These are phyloP conservation scores for Casuarina equisetifolia DNA, from an alignment of 306 rosid species.

Conservation along the genomic window DNA sequence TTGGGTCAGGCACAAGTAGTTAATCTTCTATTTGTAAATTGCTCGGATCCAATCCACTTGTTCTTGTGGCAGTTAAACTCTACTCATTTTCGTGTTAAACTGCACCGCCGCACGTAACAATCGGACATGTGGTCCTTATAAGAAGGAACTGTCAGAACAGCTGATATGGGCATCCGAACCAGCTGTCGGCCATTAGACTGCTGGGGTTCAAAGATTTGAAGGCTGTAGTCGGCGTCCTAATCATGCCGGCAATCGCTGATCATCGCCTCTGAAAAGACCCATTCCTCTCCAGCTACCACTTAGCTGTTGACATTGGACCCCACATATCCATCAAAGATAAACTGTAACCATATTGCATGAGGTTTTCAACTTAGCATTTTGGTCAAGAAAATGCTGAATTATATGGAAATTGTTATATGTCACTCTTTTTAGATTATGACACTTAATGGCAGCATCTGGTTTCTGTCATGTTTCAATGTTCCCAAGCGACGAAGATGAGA, in stretches of 20 bases:
- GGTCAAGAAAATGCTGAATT: not conserved
- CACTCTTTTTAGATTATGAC: not conserved
- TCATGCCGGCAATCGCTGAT: not conserved
- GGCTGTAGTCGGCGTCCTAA: constrained; percentile 1
- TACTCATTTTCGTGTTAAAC: too few relatives aligned
- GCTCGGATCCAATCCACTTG: too few relatives aligned
- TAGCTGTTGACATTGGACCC: constrained; percentile 30
- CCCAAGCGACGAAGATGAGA: too few relatives aligned
- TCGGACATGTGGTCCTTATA: too few relatives aligned
- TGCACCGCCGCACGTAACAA: too few relatives aligned
- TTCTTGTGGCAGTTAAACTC: too few relatives aligned
- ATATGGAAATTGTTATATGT: not conserved
- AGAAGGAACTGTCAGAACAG: not conserved
- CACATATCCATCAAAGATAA: not conserved
- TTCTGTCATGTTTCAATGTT: not conserved
- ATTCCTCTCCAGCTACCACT: constrained; percentile 20
- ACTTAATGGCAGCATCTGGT: not conserved
- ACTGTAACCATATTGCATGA: not conserved
- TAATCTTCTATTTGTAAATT: too few relatives aligned
- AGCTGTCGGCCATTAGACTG: constrained; percentile 1
- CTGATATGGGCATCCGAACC: not conserved
- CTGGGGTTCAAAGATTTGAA: not conserved
- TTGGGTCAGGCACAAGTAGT: too few relatives aligned
- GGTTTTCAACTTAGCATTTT: not conserved
- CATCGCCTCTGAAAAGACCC: not conserved